These are phyloP conservation scores for Globisporangium megalacanthum DNA, from an alignment of 352 stramenopile species.

Conservation along the genomic window DNA sequence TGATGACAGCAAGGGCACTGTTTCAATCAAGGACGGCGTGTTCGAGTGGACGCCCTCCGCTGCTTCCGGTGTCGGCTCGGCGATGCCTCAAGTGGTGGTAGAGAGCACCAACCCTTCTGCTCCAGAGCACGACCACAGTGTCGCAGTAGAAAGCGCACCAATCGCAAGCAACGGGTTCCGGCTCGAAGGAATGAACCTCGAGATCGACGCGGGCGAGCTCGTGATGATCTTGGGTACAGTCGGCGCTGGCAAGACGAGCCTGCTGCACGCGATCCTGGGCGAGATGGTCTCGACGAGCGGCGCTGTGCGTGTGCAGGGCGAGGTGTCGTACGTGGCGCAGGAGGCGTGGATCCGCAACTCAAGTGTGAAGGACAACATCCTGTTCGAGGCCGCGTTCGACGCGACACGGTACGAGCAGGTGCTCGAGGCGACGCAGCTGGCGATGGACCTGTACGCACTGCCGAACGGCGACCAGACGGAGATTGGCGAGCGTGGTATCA, in stretches of 20 bases:
- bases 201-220: slow-evolving; percentile 46
- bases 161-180: slow-evolving; percentile 9
- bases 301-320: slow-evolving; percentile 17
- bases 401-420: slow-evolving; percentile 28
- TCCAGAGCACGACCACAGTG: too few species aligned
- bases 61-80: not conserved
- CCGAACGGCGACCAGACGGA: slow-evolving; percentile 53
- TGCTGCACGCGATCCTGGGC: slow-evolving; percentile 43
- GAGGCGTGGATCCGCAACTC: slow-evolving; percentile 90
- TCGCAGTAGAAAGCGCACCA: too few species aligned
- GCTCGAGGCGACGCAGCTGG: slow-evolving; percentile 29
- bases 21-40: not conserved
- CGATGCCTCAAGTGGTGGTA: too few species aligned
- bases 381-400: slow-evolving; percentile 57
- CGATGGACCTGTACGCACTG: slow-evolving; percentile 32
- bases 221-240: slow-evolving; percentile 53
- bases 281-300: slow-evolving; percentile 29
- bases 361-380: slow-evolving; percentile 89
- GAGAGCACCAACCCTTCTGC: too few species aligned
- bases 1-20: not conserved
- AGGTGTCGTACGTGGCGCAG: slow-evolving; percentile 82
- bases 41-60: not conserved
- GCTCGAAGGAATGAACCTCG: slow-evolving; percentile 35
- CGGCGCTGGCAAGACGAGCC: slow-evolving; percentile 47
- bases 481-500: slow-evolving; percentile 58